Evolutionary conservation across 306 rosid species (phyloP).

Genomic region (Inga oerstediana): DNA sequence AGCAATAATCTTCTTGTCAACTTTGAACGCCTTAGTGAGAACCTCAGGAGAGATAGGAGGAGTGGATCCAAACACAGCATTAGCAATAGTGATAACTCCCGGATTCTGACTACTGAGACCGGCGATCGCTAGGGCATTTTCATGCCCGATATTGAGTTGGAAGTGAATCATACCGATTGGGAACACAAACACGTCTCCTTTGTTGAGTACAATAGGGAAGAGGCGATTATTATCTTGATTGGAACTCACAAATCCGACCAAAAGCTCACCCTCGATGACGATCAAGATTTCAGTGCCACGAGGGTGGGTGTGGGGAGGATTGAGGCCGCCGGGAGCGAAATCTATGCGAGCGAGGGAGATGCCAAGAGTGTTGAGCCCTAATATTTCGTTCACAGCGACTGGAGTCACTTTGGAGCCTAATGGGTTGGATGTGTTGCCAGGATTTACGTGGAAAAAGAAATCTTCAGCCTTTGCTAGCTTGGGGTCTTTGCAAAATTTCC

Average conservation of each 20-base stretch:
- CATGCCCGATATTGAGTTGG: not conserved
- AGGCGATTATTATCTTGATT: constrained; percentile 36
- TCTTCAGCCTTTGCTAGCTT: not conserved
- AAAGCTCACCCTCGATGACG: constrained; percentile 37
- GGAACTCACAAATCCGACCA: constrained; percentile 34
- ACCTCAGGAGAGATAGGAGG: constrained; percentile 21
- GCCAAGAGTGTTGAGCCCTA: constrained; percentile 44
- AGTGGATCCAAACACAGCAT: not conserved
- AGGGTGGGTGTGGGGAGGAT: constrained; percentile 45
- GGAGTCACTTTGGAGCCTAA: constrained; percentile 21
- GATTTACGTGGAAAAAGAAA: constrained; percentile 31
- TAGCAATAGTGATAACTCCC: not conserved
- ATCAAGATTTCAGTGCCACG: constrained; percentile 38
- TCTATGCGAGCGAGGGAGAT: constrained; percentile 41
- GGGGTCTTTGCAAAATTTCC: not conserved
- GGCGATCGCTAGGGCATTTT: not conserved
- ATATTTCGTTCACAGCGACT: constrained; percentile 29
- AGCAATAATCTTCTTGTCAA: not conserved
- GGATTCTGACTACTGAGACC: not conserved
- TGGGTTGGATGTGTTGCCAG: constrained; percentile 33
- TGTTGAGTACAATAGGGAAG: constrained; percentile 23
- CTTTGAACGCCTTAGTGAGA: constrained; percentile 29
- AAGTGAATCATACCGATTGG: not conserved
- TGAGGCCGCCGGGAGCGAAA: constrained; percentile 35
- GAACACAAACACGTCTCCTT: not conserved